phyloP scores from a whole-genome alignment of 2,329 filamentous ascomycete genomes.

The Fonsecaea monophora region DNA sequence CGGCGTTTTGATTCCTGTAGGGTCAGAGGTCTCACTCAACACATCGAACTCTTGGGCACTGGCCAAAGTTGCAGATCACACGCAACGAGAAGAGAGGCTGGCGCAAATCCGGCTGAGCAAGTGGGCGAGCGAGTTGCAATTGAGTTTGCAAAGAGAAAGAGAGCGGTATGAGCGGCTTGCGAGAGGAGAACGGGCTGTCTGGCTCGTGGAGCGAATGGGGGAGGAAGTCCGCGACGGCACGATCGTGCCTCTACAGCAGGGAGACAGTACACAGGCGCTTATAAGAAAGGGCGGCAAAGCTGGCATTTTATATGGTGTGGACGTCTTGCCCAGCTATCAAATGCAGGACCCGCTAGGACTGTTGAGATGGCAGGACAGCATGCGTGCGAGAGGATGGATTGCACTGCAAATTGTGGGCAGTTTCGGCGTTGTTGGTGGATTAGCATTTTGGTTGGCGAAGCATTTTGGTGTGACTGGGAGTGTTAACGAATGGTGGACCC shows the following conservation, averaged over 20 bases:
- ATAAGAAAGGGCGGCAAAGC: conserved; percentile 36
- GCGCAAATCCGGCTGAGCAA: conserved; percentile 76
- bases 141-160: conserved; percentile 75
- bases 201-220: conserved; percentile 70
- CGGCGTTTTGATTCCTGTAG: conserved; percentile 41
- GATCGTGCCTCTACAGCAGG: conserved; percentile 57
- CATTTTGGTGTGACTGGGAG: conserved; percentile 47
- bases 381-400: conserved; percentile 70
- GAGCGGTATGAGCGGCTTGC: conserved; percentile 69
- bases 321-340: conserved; percentile 41
- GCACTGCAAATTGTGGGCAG: conserved; percentile 77
- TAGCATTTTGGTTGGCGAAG: conserved; percentile 68
- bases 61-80: conserved; percentile 66
- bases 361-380: conserved; percentile 69
- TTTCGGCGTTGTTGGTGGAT: conserved; percentile 74
- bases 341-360: conserved; percentile 81
- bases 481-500: conserved; percentile 39
- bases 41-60: conserved; percentile 62
- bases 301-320: conserved; percentile 33
- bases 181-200: conserved; percentile 68
- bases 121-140: conserved; percentile 83
- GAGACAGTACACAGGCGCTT: conserved; percentile 42
- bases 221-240: conserved; percentile 72
- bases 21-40: conserved; percentile 41
- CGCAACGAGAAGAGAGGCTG: conserved; percentile 65